Percentiles rank a stretch among this genome's conserved stretches.
Conservation (phyloP, 352 stramenopile species). For the Phytophthora vignae region DNA sequence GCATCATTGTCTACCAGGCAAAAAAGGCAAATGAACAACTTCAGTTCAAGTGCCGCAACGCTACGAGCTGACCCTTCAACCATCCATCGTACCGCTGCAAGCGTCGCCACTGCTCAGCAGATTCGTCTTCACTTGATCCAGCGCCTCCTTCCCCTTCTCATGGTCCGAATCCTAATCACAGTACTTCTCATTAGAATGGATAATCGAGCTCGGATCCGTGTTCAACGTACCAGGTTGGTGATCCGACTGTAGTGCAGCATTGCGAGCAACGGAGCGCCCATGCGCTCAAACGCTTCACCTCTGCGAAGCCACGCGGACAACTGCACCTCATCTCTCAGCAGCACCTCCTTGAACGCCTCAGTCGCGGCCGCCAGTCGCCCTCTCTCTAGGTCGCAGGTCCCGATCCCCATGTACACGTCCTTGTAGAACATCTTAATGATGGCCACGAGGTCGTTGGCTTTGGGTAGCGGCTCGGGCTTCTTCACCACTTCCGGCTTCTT, state of each 20-base stretch:
- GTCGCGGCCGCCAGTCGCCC: conserved; percentile 46
- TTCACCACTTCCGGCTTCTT: conserved; percentile 16
- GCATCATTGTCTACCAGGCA: conserved; percentile 17
- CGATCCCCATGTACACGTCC: conserved; percentile 68
- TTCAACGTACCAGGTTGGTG: conserved; percentile 43
- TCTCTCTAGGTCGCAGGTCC: conserved; percentile 45
- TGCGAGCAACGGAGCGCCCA: conserved; percentile 65
- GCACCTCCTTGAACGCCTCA: conserved; percentile 75
- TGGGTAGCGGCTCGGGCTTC: conserved; percentile 34
- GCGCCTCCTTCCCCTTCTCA: conserved; percentile 33
- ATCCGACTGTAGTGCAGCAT: conserved; percentile 79
- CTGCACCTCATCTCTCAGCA: conserved; percentile 61
- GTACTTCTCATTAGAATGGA: conserved; percentile 2
- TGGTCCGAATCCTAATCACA: conserved; percentile 37
- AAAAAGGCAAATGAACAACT: neutral
- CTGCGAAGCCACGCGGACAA: conserved; percentile 59
- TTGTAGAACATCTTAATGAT: conserved; percentile 78
- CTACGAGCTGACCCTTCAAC: neutral
- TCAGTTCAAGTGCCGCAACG: neutral
- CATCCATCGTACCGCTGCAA: conserved; percentile 23
- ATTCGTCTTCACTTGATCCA: conserved; percentile 44
- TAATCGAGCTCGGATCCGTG: neutral
- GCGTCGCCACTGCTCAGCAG: conserved; percentile 38
- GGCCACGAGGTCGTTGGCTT: conserved; percentile 56
- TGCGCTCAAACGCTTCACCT: conserved; percentile 61